Base-by-base conservation (phyloP, 257 asterid species). In the Plantago major region DNA sequence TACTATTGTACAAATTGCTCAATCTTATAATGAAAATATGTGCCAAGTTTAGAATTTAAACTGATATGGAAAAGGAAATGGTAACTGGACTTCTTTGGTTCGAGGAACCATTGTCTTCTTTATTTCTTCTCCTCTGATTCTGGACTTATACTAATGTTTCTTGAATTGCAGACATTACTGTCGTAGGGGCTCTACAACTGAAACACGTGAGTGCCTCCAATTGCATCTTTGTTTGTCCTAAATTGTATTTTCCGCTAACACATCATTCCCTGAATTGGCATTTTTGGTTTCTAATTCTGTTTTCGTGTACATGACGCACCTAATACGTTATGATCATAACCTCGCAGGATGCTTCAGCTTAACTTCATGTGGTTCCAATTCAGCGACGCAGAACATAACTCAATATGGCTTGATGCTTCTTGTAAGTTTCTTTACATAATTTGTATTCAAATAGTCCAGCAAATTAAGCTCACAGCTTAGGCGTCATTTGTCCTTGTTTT, bases 401-500 rank as follows among this genome's bases (percentile, higher is more conserved):
- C 80, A 73, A 60, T 82, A 90, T 69, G 98, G 98, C 48, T 40
- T 64, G 13, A 66, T 85, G 84, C 78, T 90, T 50, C 82, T 90
- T 67, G 97, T 90, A 78, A 84, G 97, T 70, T 59, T 40, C 63
- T 48, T 65, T 9, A 16, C 50, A 46, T 40, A 16, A 7, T 26
- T 11, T 22, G 40, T 3, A 33, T 7, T 33, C 7, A 0, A 1
- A 33, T 33, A 33, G 40, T 33, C 6, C 40, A 33, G 2, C 26
- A 22, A 22, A 22, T 22, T 22, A 22, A n/a, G n/a, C n/a, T n/a
- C n/a, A n/a, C n/a, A n/a, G n/a, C n/a, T n/a, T n/a, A n/a, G n/a
- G n/a, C n/a, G n/a, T n/a, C n/a, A n/a, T n/a, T n/a, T n/a, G n/a
- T n/a, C n/a, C n/a, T n/a, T n/a, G 40, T 33, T 33, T 7, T 33